Base-by-base conservation (phyloP, 2,329 filamentous ascomycete species). In the Penicillium brevicompactum region DNA sequence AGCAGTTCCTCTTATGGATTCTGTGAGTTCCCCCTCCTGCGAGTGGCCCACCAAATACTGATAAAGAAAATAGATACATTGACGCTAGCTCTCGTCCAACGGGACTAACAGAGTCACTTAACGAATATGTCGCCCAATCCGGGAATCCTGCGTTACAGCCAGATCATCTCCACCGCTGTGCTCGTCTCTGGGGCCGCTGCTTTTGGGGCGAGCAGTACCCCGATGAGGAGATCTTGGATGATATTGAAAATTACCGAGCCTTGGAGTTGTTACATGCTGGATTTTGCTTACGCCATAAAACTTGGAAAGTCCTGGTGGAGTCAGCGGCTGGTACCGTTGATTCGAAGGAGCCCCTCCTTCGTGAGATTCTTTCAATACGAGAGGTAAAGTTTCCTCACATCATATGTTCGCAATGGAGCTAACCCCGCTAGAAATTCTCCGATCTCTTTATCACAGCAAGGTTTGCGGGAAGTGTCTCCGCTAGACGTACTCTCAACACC, bases 121-220 rank as follows among this genome's bases (percentile, higher is more conserved):
- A 71, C 53, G 65, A 74, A 41, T 71, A 71, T 40, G 66, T 69
- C 5, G 58, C 69, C n/a, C 53, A 68, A 31, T 69, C 69, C 0
- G 64, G 64, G 3, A 71, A 72, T 22, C 64, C 64, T 8, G 67
- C 69, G 11, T 47, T 72, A 2, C 65, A 70, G 43, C 72, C 69
- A 7, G 72, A 73, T 51, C 67, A 63, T 53, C 63, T 73, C 5
- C 65, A 71, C 53, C 69, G 64, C 45, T 70, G 68, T 46, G 70
- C 70, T 13, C 70, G 70, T 24, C 61, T 73, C 22, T 73, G 70
- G 70, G 68, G 67, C 1, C 64, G 70, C 32, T 73, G 70, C 48
- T 70, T 72, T 42, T 74, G 70, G 69, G 71, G 70, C 2, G 60
- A 69, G 14, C 67, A 69, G 27, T 74, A 74, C 47, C 72, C 72